These are phyloP conservation scores for Xylariales sp. DNA, from an alignment of 2,329 filamentous ascomycete species.

Conservation along the genomic window DNA sequence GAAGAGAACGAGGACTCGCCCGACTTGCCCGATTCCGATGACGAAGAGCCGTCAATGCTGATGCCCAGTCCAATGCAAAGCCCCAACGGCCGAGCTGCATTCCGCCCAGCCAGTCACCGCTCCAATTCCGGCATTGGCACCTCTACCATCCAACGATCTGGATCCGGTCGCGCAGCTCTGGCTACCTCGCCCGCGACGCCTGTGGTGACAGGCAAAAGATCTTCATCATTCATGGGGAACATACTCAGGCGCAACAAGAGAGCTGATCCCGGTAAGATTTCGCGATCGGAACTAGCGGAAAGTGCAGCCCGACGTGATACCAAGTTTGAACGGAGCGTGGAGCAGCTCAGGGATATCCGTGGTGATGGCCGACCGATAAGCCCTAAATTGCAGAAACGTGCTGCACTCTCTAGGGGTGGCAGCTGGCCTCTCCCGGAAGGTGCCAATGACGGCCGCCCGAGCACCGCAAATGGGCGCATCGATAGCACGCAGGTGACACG, in stretches of 20 bases:
- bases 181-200: slow-evolving; percentile 14
- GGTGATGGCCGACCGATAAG: slow-evolving; percentile 24
- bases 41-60: slow-evolving; percentile 33
- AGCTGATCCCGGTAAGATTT: slow-evolving; percentile 45
- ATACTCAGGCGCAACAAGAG: slow-evolving; percentile 63
- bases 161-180: slow-evolving; percentile 23
- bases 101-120: slow-evolving; percentile 11
- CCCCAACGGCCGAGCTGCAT: slow-evolving; percentile 13
- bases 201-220: slow-evolving; percentile 32
- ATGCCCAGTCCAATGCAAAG: slow-evolving; percentile 21
- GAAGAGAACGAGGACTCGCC: slow-evolving; percentile 48
- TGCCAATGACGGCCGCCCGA: slow-evolving; percentile 18
- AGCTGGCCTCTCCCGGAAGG: slow-evolving; percentile 45
- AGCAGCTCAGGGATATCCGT: slow-evolving; percentile 45
- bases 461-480: slow-evolving; percentile 24
- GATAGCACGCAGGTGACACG: slow-evolving; percentile 9
- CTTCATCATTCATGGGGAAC: slow-evolving; percentile 50
- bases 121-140: slow-evolving; percentile 21
- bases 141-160: slow-evolving; percentile 18
- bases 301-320: slow-evolving; percentile 60
- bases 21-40: slow-evolving; percentile 57
- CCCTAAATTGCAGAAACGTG: slow-evolving; percentile 43
- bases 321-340: slow-evolving; percentile 52
- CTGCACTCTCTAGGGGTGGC: slow-evolving; percentile 29
- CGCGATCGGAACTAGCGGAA: slow-evolving; percentile 47